A percentile compares a stretch with the other conserved stretches of the same genome.
phyloP scores from a whole-genome alignment of 371 early-diverging fungal genomes.

The Mortierella sp. region DNA sequence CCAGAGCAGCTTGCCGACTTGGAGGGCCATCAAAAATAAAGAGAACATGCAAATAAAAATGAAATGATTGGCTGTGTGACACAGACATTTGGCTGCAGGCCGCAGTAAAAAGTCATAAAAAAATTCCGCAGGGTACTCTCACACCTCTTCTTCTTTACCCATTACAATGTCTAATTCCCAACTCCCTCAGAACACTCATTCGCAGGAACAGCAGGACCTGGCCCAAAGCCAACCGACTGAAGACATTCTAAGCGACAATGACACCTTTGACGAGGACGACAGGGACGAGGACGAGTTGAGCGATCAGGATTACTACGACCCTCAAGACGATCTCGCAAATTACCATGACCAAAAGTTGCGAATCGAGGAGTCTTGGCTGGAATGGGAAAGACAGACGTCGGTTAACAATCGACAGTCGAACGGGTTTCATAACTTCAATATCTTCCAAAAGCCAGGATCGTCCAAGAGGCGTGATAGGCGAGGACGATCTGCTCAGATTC shows the following conservation, averaged over 20 bases:
- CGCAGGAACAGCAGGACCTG: slow-evolving; percentile 8
- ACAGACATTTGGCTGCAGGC: not conserved
- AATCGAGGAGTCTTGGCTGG: slow-evolving; percentile 57
- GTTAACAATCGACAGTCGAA: slow-evolving; percentile 34
- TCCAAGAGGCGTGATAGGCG: slow-evolving; percentile 37
- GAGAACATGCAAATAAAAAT: not conserved
- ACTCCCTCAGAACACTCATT: not conserved
- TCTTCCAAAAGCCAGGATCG: slow-evolving; percentile 46
- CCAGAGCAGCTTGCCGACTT: not conserved
- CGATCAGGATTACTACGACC: slow-evolving; percentile 50
- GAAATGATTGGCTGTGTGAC: not conserved
- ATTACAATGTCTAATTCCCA: slow-evolving; percentile 6
- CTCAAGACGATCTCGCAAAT: slow-evolving; percentile 39
- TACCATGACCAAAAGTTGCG: slow-evolving; percentile 43
- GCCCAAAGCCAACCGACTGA: not conserved
- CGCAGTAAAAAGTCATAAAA: not conserved
- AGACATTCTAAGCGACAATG: not conserved
- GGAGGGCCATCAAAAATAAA: not conserved
- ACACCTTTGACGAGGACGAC: slow-evolving; percentile 12
- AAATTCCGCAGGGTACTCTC: not conserved
- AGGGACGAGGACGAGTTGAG: slow-evolving; percentile 20
- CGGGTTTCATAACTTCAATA: slow-evolving; percentile 11
- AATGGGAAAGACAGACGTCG: slow-evolving; percentile 46
- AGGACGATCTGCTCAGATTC: slow-evolving; percentile 13
- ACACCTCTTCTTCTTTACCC: not conserved